Percentiles rank a stretch among this genome's conserved stretches.
Evolutionary conservation across 805 yeast species (phyloP).

Genomic region (Candida incommunis): DNA sequence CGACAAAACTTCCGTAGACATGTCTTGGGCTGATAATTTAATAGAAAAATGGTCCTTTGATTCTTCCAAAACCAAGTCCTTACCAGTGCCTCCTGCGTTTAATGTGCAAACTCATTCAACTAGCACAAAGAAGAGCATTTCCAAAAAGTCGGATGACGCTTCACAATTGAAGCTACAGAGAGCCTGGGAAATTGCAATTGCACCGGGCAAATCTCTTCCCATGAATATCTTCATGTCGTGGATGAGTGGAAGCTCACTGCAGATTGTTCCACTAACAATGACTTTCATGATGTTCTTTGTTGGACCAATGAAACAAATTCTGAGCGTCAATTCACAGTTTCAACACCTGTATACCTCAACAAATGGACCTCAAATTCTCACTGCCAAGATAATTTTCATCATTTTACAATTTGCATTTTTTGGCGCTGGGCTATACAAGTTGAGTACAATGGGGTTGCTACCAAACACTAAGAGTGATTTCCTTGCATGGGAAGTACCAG

Average conservation of each 20-base stretch:
- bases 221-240: constrained; percentile 84
- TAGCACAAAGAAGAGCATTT: constrained; percentile 4
- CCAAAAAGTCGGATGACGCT: constrained; percentile 10
- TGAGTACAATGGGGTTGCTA: constrained; percentile 76
- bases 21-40: constrained; percentile 5
- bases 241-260: constrained; percentile 84
- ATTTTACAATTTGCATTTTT: constrained; percentile 39
- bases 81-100: background rate
- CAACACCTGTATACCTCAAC: constrained; percentile 17
- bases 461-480: constrained; percentile 85
- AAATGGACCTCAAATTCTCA: constrained; percentile 14
- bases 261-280: constrained; percentile 83
- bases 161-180: constrained; percentile 29
- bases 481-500: constrained; percentile 65
- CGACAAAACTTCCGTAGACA: no score
- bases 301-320: constrained; percentile 61
- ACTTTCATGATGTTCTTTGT: constrained; percentile 62
- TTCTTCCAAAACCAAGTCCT: background rate
- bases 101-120: background rate
- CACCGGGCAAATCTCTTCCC: constrained; percentile 77
- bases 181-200: constrained; percentile 76
- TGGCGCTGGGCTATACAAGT: constrained; percentile 70
- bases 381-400: constrained; percentile 35
- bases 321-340: constrained; percentile 44
- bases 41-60: constrained; percentile 5